A percentile compares a stretch with the other conserved stretches of the same genome.
These are phyloP conservation scores for Phytophthora sp. DNA, from an alignment of 352 stramenopile genomes.

Conservation along the genomic window DNA sequence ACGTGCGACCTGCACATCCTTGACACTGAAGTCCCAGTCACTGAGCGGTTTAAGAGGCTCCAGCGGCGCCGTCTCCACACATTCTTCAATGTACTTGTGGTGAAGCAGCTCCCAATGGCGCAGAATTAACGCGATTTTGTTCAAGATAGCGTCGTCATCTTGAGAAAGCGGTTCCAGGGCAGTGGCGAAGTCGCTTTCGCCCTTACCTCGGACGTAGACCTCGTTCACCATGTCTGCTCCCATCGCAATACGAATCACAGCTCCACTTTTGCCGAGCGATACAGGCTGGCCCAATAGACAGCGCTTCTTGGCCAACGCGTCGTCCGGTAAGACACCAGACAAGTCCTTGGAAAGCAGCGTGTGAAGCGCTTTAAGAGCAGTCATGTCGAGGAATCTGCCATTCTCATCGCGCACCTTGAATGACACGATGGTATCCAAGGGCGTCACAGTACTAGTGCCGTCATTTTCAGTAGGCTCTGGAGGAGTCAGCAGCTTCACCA, in stretches of 20 bases:
- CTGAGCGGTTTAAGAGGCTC: conserved; percentile 61
- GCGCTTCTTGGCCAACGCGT: conserved; percentile 56
- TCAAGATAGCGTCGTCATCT: conserved; percentile 64
- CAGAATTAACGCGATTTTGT: conserved; percentile 77
- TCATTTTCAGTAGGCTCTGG: conserved; percentile 23
- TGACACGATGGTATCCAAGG: conserved; percentile 81
- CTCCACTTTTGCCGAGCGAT: conserved; percentile 68
- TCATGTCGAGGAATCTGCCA: conserved; percentile 49
- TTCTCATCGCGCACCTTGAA: conserved; percentile 72
- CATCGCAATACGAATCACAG: conserved; percentile 85
- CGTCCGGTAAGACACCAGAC: conserved; percentile 51
- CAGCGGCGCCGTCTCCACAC: conserved; percentile 38
- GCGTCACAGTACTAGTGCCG: conserved; percentile 30
- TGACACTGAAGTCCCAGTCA: conserved; percentile 82
- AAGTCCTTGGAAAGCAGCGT: conserved; percentile 76
- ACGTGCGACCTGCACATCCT: conserved; percentile 62
- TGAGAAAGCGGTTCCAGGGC: conserved; percentile 50
- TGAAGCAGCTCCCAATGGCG: conserved; percentile 70
- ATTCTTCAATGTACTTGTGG: conserved; percentile 67
- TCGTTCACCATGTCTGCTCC: conserved; percentile 88
- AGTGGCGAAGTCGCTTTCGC: conserved; percentile 35
- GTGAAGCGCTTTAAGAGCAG: conserved; percentile 69
- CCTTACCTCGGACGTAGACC: conserved; percentile 53
- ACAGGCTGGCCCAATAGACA: conserved; percentile 86
- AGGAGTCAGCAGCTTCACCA: conserved; percentile 55